Evolutionary conservation across 1,284 basidiomycete genomes (phyloP), one percentile per base, ranked within the genome.

Genomic region (Somion occarium): DNA sequence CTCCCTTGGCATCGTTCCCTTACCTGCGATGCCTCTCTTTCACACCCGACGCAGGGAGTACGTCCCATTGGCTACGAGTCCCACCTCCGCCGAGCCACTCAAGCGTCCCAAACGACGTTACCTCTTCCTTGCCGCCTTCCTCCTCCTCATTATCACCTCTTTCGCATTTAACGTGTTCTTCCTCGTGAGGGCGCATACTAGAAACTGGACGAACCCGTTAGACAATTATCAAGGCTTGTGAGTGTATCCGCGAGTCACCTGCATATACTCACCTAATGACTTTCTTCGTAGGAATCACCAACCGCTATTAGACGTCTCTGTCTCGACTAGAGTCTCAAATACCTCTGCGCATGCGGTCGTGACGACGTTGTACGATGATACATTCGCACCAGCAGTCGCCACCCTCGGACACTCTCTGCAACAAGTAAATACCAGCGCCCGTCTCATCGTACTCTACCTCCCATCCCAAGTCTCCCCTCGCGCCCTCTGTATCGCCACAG

Each of bases 371-470:
- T 74, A 73, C 57, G 69, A 68, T 23, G 71, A 76, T 53, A 59
- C 65, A 0, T 75, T 65, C 53, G 64, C 69, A 15, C 60, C 69
- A 26, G 71, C 69, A 1, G 66, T 69, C 9, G 68, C 72, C 4
- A 71, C 72, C 2, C 64, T 75, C 9, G 73, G 69, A 2, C 64
- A 74, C 54, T 73, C 73, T 1, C 50, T 72, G 5, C 60, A 59
- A 42, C 53, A 55, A 12, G 64, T 64, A 13, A 70, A 73, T 49
- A 61, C 61, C 27, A 61, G 61, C 23, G 61, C 69, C 11, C 59
- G 65, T 11, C 61, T 60, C 44, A 54, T 74, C 49, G 61, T 76
- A 19, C 58, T 69, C 19, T 73, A 76, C 58, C 58, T 75, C 54
- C 68, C 68, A 2, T 65, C 62, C 5, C 68, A 67, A 5, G 56